Evolutionary conservation across 164 flowering plant species (phyloP), one percentile per base, ranked within the genome.

Genomic region (Aristolochia contorta): DNA sequence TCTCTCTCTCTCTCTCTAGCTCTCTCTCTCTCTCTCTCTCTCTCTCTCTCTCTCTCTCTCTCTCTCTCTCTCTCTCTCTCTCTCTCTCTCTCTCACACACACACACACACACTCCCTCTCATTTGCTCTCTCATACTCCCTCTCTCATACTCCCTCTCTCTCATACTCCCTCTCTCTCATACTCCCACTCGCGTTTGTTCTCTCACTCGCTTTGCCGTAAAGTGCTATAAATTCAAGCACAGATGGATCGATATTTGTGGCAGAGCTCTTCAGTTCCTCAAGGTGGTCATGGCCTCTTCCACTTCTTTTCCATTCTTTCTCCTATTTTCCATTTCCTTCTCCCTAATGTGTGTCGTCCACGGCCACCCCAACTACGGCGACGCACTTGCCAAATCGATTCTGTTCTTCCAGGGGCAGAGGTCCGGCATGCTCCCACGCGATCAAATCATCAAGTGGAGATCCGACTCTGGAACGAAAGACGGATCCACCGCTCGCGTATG

Each of bases 371-470:
- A 86, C 63, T 89, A 89, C 69, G 70, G 56, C 57, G 94, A 85
- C 12, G 96, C 96, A 4, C 58, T 89, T 7, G 78, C 84, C 0
- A 89, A 86, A 57, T 81, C 93, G 54, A 57, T 89, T 10, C 20
- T 86, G 58, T 89, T 89, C 70, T 89, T 89, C 48, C 81, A 85
- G 56, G 96, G 96, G 12, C 96, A 89, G 71, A 77, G 96, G 70
- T 89, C 94, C 0, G 94, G 96, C 21, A 73, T 65, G 63, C 77
- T 89, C 47, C 91, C 89, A 20, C 0, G 50, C 0, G 15, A 57
- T 65, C 85, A 84, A 54, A 58, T 58, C 47, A 55, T 89, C 32
- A 60, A 71, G 6, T 89, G 96, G 96, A 71, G 96, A 37, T 74
- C 80, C 37, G 61, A 59, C 54, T 86, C 94, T 8, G 96, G 79